Evolutionary conservation across 257 asterid genomes (phyloP).

Genomic region (Solanum virginianum): DNA sequence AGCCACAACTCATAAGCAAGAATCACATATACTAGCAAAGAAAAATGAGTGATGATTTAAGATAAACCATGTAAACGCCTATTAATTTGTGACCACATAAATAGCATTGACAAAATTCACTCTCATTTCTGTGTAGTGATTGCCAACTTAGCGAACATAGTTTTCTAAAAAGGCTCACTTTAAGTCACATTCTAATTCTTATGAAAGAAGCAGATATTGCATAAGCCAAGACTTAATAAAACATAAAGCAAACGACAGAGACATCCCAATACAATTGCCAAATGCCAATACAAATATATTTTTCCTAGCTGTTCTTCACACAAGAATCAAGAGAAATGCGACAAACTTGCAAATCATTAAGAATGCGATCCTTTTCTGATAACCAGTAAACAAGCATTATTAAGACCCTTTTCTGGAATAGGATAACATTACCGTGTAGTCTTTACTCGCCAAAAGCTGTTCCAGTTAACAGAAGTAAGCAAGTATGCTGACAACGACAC

Average conservation of each 20-base stretch:
- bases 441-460: slow-evolving; percentile 66
- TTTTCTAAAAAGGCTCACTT: neutral
- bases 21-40: neutral
- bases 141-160: neutral
- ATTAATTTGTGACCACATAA: neutral
- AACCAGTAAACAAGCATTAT: neutral
- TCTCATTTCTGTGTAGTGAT: neutral
- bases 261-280: neutral
- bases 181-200: neutral
- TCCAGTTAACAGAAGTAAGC: slow-evolving; percentile 87
- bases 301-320: neutral
- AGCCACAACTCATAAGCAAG: neutral
- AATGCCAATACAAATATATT: neutral
- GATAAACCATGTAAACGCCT: neutral
- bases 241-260: neutral
- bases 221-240: neutral
- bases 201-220: neutral
- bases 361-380: neutral
- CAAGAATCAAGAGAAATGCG: neutral
- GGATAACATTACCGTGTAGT: neutral
- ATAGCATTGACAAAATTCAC: neutral
- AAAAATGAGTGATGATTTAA: neutral
- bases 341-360: neutral
- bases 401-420: neutral
- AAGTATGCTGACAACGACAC: slow-evolving; percentile 78